Base-by-base conservation (phyloP, 2,329 filamentous ascomycete genomes). In the Neonectria faginata region DNA sequence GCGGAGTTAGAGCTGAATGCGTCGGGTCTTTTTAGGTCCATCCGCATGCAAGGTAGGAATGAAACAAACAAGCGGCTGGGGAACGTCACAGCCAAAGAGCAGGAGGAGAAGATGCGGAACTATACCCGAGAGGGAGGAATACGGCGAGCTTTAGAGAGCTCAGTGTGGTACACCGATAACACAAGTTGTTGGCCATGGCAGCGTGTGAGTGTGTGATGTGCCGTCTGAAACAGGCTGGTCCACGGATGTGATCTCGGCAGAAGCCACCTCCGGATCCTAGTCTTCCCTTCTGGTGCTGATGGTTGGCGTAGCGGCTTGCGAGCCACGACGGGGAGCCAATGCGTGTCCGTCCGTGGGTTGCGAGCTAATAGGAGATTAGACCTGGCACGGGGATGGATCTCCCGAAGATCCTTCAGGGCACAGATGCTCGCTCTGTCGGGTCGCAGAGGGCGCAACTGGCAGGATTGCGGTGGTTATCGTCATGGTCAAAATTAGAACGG, bases 261-360 rank as follows among this genome's bases (percentile, higher is more conserved):
- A 68, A 66, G 73, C 67, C 74, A 75, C 58, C 74, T 78, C 76
- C 75, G 76, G 67, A 64, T 70, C 58, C 64, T 74, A 72, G 70
- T 48, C 61, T 64, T 45, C 39, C 53, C 45, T 29, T 8, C 39
- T 10, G 8, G n/a, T 20, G n/a, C 18, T 65, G 52, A 53, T 39
- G 52, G 60, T 59, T 36, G 41, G 45, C 56, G 64, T 68, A 73
- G 70, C 67, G 67, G 54, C 50, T 52, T 25, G 29, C 57, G 36
- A 29, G 42, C 41, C 14, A 25, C 52, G 41, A 20, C 22, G 18
- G 57, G n/a, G 48, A 51, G 29, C 48, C 48, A 51, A 33, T 57
- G 44, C 44, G 62, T 52, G 18, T 51, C 51, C 42, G 29, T 22
- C 33, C 41, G 33, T 54, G 45, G 20, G 44, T 47, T 59, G 27